Base-by-base conservation (phyloP, 2,329 filamentous ascomycete genomes). In the Hymenoscyphus occultus region DNA sequence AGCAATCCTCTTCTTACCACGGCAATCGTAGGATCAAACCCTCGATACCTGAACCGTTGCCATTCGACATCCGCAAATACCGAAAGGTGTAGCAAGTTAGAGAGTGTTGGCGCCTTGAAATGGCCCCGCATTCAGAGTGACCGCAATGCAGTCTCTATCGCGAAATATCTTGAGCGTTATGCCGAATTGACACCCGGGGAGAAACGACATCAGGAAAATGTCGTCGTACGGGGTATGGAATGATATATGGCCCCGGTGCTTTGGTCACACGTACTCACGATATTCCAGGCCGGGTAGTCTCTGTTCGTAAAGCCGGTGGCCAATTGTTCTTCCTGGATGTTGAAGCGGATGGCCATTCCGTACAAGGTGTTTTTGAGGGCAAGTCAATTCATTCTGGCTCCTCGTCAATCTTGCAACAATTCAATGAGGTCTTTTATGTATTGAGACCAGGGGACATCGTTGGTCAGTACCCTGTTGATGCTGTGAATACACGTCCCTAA, bases 311-410 rank as follows among this genome's bases (percentile, higher is more conserved):
- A 59, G 84, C 87, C 63, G 89, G 93, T 70, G 88, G 86, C 71
- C 92, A 90, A 78, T 86, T 99, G 71, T 82, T 92, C 68, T 99
- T 99, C 77, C 77, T 97, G 70, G 90, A 95, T 77, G 80, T 98
- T 60, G 82, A 87, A 70, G 87, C 92, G 76, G 87, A 92, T 74
- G 89, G 88, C 64, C 79, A 86, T 70, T 85, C 83, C 69, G 77
- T 96, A 40, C 95, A 99, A 78, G 83, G 89, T 67, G 87, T 96
- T 80, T 84, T 90, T 76, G 90, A 91, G 77, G 82, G 88, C 71
- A 81, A 82, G 65, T 84, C 82, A 22, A 39, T 60, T 14, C 14
- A 31, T 12, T n/a, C 22, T 40, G 35, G 35, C 9, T 45, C 39
- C 13, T 16, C 40, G n/a, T 32, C 16, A 28, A 12, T 10, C 14